Evolutionary conservation across 2,329 filamentous ascomycete genomes (phyloP).

Genomic region (Didymella sp.): DNA sequence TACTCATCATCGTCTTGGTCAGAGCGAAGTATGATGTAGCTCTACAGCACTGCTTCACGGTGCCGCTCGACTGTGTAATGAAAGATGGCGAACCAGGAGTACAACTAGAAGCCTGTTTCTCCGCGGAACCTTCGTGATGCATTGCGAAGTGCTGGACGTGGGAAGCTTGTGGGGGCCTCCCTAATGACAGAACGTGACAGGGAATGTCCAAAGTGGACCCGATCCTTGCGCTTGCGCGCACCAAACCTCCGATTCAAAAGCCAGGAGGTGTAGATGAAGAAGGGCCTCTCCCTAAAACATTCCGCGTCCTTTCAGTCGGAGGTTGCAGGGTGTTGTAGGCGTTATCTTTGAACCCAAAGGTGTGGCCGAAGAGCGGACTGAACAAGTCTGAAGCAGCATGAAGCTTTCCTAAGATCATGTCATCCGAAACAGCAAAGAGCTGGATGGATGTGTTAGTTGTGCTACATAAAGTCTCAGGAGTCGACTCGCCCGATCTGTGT

Average conservation of each 20-base stretch:
- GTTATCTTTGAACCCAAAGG: neutral
- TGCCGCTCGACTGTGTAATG: constrained; percentile 45
- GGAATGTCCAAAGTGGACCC: neutral
- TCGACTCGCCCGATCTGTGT: neutral
- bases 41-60: constrained; percentile 23
- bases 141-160: neutral
- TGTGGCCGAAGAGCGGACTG: neutral
- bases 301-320: neutral
- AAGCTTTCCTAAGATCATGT: neutral
- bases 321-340: neutral
- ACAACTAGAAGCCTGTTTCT: constrained; percentile 50
- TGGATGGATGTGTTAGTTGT: neutral
- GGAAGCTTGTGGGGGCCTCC: neutral
- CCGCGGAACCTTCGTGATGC: neutral
- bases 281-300: neutral
- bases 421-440: neutral
- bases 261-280: neutral
- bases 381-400: neutral
- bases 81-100: constrained; percentile 54
- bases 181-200: neutral
- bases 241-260: neutral
- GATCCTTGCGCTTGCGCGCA: neutral
- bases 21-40: neutral
- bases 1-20: neutral
- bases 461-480: neutral